phyloP scores from a whole-genome alignment of 495 filamentous ascomycete genomes.

The Aspergillus bridgeri region DNA sequence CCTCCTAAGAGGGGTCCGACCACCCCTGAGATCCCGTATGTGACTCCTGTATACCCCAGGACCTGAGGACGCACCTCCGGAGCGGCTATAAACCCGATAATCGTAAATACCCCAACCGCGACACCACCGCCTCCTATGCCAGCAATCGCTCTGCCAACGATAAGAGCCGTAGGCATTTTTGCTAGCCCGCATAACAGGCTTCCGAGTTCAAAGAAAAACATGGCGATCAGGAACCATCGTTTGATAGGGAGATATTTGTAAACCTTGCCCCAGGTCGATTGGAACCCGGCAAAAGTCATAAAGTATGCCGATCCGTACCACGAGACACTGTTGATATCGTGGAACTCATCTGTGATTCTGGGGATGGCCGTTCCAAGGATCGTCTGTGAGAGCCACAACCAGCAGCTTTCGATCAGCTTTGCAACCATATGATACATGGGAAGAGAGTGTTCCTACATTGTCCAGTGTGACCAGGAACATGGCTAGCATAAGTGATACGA shows the following conservation, averaged over 20 bases:
- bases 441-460: too few relatives aligned
- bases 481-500: too few relatives aligned
- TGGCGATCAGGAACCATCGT: constrained; percentile 34
- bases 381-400: too few relatives aligned
- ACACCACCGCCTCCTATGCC: constrained; percentile 44
- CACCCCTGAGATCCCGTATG: constrained; percentile 27
- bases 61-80: constrained; percentile 29
- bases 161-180: constrained; percentile 40
- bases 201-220: constrained; percentile 42
- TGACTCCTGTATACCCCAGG: neutral
- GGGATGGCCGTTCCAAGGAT: constrained; percentile 30
- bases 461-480: too few relatives aligned
- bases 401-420: too few relatives aligned
- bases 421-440: too few relatives aligned
- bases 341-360: constrained; percentile 38
- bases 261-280: constrained; percentile 45
- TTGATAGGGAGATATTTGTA: constrained; percentile 39
- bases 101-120: constrained; percentile 50
- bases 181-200: constrained; percentile 42
- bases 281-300: constrained; percentile 40
- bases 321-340: constrained; percentile 40
- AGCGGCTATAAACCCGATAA: constrained; percentile 44
- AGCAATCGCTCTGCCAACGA: constrained; percentile 43
- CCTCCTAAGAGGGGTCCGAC: constrained; percentile 57
- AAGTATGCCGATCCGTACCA: constrained; percentile 49